phyloP scores from a whole-genome alignment of 805 yeast genomes.

The Candida ortonii region DNA sequence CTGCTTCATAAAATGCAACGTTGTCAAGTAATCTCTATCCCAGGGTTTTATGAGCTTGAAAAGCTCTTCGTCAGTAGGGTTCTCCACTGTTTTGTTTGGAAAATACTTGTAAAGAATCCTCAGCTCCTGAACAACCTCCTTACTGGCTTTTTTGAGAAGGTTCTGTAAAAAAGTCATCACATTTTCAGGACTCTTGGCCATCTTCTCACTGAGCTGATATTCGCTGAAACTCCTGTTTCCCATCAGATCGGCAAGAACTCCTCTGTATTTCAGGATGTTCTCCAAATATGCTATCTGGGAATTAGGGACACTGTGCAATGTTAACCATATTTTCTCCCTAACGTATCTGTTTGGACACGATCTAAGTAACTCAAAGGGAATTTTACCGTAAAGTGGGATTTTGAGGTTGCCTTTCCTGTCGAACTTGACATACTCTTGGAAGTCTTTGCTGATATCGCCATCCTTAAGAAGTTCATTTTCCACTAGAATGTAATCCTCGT shows the following conservation, averaged over 20 bases:
- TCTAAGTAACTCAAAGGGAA: constrained; percentile 64
- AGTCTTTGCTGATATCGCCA: constrained; percentile 26
- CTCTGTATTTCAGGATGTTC: constrained; percentile 60
- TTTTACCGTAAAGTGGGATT: constrained; percentile 59
- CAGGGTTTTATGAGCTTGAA: constrained; percentile 67
- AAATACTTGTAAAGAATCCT: constrained; percentile 37
- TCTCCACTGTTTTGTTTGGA: constrained; percentile 19
- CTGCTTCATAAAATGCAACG: constrained; percentile 30
- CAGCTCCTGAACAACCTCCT: constrained; percentile 60
- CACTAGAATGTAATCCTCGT: constrained; percentile 28
- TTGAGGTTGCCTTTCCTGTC: constrained; percentile 40
- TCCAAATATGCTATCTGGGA: constrained; percentile 61
- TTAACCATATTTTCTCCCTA: constrained; percentile 71
- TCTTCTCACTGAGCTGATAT: constrained; percentile 82
- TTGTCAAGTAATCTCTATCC: constrained; percentile 74
- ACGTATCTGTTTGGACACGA: constrained; percentile 53
- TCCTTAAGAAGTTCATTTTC: constrained; percentile 28
- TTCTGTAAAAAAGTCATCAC: constrained; percentile 68
- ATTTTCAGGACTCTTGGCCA: constrained; percentile 79
- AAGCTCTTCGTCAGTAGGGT: constrained; percentile 38
- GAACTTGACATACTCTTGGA: constrained; percentile 22
- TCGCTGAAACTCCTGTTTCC: constrained; percentile 70
- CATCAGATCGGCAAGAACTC: constrained; percentile 66
- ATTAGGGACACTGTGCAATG: constrained; percentile 61
- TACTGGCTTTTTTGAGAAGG: constrained; percentile 49